Evolutionary conservation across 176 grass and related monocot species (phyloP), one percentile per base, ranked within the genome.

Genomic region (Juncus effusus): DNA sequence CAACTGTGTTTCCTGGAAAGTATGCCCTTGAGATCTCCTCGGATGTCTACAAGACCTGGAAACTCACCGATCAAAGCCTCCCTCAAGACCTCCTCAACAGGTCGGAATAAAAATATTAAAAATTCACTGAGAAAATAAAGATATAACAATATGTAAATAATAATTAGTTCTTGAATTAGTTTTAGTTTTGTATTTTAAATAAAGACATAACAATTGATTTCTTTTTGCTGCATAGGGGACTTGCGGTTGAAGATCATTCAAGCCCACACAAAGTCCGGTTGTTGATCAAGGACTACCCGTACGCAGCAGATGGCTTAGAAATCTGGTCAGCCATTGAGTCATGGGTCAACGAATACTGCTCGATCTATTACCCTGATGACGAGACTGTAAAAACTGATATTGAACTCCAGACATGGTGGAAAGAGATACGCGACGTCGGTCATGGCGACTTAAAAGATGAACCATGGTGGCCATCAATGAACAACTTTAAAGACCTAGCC

Each of bases 331-430:
- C 81, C 8, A 91, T 91, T 72, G 80, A 91, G 56, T 72, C 70
- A 62, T 91, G 84, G 77, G 88, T 91, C 42, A 6, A 16, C 66
- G 84, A 91, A 51, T 91, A 91, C 70, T 85, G 82, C 11, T 75
- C 65, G 36, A 81, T 91, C 81, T 91, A 91, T 77, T 91, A 91
- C 69, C 65, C 77, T 2, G 2, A 56, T 78, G 88, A 91, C 57
- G 61, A 8, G 51, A 42, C 38, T 28, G 40, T 91, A 4, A 70
- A 13, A 39, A 61, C 14, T 65, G 90, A 95, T 75, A 12, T 2
- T 3, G 90, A 95, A 80, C 72, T 95, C 38, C 90, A 87, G 58
- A 80, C 59, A 49, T 95, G 90, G 90, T 95, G 90, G 90, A 82
- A 70, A 76, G 90, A 95, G 86, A 76, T 81, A 1, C 83, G 83